Conservation (phyloP, 306 rosid genomes). For the Cucurbita ficifolia region DNA sequence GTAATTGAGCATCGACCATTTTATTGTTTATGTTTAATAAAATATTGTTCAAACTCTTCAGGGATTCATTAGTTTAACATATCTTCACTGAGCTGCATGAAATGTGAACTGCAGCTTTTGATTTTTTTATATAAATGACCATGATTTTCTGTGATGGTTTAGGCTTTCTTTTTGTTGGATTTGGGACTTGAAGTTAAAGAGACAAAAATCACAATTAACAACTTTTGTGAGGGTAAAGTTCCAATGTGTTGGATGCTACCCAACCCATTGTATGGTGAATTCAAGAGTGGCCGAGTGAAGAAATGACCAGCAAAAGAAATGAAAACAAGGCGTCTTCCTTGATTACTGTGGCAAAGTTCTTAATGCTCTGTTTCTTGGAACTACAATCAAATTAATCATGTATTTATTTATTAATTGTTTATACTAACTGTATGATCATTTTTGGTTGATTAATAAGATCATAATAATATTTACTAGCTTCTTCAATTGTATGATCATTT, state of each 20-base stretch:
- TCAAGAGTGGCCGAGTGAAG: background rate
- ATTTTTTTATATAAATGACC: background rate
- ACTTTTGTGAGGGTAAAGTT: slow-evolving; percentile 4
- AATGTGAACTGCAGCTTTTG: background rate
- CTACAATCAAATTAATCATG: background rate
- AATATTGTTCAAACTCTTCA: background rate
- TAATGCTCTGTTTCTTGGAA: slow-evolving; percentile 6
- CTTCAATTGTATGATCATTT: no score
- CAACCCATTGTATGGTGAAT: background rate
- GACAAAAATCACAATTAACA: slow-evolving; percentile 1
- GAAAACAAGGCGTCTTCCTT: background rate
- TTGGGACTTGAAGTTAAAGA: slow-evolving; percentile 10
- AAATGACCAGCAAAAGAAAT: background rate
- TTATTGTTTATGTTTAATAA: background rate
- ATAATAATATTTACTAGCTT: background rate
- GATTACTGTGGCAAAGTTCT: background rate
- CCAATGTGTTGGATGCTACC: slow-evolving; percentile 7
- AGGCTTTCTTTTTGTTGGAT: background rate
- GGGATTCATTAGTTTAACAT: background rate
- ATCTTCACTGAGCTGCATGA: background rate
- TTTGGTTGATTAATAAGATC: background rate
- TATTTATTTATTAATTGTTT: background rate
- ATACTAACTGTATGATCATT: background rate
- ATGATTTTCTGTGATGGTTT: slow-evolving; percentile 17
- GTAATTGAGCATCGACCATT: background rate